These are phyloP conservation scores for Avena insularis DNA, from an alignment of 176 grass and related monocot genomes.

Conservation along the genomic window DNA sequence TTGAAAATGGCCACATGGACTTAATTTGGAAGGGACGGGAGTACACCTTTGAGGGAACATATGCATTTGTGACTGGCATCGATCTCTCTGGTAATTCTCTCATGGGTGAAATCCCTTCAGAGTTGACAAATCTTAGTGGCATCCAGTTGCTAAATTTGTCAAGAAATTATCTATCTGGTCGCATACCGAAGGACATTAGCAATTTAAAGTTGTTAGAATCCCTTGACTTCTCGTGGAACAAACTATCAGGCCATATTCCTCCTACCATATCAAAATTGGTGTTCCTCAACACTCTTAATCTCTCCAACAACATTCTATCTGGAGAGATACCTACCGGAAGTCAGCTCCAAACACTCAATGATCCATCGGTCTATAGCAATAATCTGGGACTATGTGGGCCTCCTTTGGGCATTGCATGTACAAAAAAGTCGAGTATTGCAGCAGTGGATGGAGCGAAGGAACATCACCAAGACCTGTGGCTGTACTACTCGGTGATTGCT, in stretches of 20 bases:
- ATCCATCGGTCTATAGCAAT: constrained; percentile 1
- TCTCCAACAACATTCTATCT: constrained; percentile 4
- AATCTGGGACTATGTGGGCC: constrained; percentile 27
- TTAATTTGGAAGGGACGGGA: background rate
- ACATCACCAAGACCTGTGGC: background rate
- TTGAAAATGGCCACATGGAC: background rate
- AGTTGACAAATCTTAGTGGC: too few species aligned
- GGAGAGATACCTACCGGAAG: constrained; percentile 25
- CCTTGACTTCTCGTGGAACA: constrained; percentile 29
- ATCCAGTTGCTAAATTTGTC: too few species aligned
- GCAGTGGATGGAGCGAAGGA: background rate
- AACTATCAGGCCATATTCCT: constrained; percentile 23
- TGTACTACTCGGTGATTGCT: background rate
- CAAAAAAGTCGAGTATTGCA: background rate
- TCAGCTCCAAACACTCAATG: background rate
- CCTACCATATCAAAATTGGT: background rate
- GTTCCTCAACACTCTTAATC: background rate
- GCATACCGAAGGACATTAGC: background rate
- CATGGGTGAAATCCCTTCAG: too few species aligned
- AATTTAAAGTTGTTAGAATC: background rate
- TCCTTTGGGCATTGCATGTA: background rate
- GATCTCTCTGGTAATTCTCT: too few species aligned
- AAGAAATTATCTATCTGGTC: too few species aligned
- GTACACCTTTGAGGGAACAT: too few species aligned
- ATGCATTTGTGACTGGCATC: too few species aligned